Conservation (phyloP, 352 stramenopile species). For the Pythium phragmitis region DNA sequence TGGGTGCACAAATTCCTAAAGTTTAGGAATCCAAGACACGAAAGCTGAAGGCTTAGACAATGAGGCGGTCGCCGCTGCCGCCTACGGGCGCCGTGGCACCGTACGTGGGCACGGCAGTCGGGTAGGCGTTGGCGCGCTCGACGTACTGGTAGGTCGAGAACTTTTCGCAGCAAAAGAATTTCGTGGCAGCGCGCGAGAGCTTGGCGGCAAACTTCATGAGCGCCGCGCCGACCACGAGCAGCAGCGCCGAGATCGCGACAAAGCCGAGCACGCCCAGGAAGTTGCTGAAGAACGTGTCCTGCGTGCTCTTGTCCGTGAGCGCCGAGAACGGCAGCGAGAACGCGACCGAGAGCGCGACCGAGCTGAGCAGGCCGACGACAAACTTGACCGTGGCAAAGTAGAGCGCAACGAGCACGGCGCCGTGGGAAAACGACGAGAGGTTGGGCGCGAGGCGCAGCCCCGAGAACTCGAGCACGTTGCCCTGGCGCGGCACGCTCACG, state of each 20-base stretch:
- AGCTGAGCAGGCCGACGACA: constrained; percentile 39
- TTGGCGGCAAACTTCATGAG: constrained; percentile 48
- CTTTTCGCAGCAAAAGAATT: constrained; percentile 70
- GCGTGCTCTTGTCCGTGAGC: constrained; percentile 32
- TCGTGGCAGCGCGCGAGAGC: constrained; percentile 47
- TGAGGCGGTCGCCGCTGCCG: constrained; percentile 5
- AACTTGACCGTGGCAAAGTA: constrained; percentile 76
- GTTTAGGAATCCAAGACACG: background rate
- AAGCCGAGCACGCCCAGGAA: constrained; percentile 48
- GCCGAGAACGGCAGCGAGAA: constrained; percentile 30
- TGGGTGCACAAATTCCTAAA: no score
- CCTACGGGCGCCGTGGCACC: constrained; percentile 23
- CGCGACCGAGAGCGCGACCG: constrained; percentile 38
- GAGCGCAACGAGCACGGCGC: constrained; percentile 31
- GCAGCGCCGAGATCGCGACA: constrained; percentile 37
- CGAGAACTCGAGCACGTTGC: constrained; percentile 35
- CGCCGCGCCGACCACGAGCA: constrained; percentile 48
- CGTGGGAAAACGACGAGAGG: constrained; percentile 57
- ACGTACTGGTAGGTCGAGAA: constrained; percentile 59
- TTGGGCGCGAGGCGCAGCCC: constrained; percentile 46
- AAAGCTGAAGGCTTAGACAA: constrained; percentile 1
- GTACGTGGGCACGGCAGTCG: constrained; percentile 30
- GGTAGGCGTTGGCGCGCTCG: constrained; percentile 28
- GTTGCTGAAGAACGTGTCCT: constrained; percentile 39
- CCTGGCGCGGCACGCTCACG: constrained; percentile 33